A percentile compares a stretch with the other conserved stretches of the same genome.
These are phyloP conservation scores for Trametes sp. DNA, from an alignment of 1,284 basidiomycete species.

Conservation along the genomic window DNA sequence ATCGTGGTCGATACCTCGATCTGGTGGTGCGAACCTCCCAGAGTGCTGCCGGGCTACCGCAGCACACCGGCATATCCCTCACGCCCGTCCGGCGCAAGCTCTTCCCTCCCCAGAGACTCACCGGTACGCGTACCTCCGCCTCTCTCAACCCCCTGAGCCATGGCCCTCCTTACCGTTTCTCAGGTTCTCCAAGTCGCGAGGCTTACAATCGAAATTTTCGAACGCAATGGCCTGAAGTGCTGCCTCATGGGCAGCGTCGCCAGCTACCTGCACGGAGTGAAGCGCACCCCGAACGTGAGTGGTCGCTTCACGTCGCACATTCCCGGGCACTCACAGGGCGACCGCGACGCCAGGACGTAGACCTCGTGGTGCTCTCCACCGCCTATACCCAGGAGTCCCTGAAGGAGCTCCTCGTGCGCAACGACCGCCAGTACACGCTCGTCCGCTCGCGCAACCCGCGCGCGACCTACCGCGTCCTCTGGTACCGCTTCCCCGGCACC, in stretches of 20 bases:
- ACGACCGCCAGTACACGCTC: constrained; percentile 49
- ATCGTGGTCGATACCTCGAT: too few relatives aligned
- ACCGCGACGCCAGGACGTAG: constrained; percentile 52
- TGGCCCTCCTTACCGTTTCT: background rate
- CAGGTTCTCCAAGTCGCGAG: constrained; percentile 23
- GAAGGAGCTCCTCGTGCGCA: constrained; percentile 48
- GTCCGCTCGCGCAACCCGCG: constrained; percentile 47
- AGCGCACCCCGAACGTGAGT: constrained; percentile 34
- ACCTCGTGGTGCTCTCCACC: constrained; percentile 53
- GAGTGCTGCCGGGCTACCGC: background rate
- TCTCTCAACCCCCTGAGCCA: background rate
- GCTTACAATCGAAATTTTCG: constrained; percentile 23
- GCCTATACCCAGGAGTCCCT: constrained; percentile 47
- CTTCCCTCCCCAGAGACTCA: too few relatives aligned
- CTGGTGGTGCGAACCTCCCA: background rate
- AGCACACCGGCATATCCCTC: background rate
- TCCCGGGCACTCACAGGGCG: background rate
- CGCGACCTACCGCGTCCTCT: constrained; percentile 55
- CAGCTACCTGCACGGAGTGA: constrained; percentile 31
- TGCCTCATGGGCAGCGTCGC: constrained; percentile 37
- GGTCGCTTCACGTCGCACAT: background rate
- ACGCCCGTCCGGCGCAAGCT: too few relatives aligned
- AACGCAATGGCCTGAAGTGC: constrained; percentile 19
- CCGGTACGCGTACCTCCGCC: too few relatives aligned
- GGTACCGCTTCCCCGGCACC: constrained; percentile 44